Percentiles rank a stretch among this genome's conserved stretches.
Evolutionary conservation across 164 flowering plant species (phyloP).

Genomic region (Santalum album): DNA sequence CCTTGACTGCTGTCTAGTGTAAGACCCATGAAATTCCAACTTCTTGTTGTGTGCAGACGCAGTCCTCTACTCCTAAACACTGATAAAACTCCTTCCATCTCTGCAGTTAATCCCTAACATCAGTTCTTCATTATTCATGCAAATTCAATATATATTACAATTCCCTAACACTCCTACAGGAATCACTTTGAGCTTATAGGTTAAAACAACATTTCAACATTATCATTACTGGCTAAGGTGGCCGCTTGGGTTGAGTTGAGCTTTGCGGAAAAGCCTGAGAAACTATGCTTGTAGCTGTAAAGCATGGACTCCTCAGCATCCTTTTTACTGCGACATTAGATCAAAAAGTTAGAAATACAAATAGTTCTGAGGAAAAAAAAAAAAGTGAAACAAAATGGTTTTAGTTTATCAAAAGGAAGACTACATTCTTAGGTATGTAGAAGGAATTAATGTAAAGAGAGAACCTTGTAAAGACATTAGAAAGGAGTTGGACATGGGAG

Average conservation of each 20-base stretch:
- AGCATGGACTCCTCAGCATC: conserved; percentile 48
- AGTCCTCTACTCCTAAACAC: conserved; percentile 43
- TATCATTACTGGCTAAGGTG: conserved; percentile 37
- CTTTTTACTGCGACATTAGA: conserved; percentile 26
- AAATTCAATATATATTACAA: background rate
- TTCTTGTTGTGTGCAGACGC: conserved; percentile 60
- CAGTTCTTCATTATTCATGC: background rate
- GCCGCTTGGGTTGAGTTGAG: conserved; percentile 57
- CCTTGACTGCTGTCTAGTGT: conserved; percentile 17
- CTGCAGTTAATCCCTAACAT: conserved; percentile 26
- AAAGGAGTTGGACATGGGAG: background rate
- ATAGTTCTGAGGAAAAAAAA: too few species aligned
- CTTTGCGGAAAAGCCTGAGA: conserved; percentile 73
- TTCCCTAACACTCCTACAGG: too few species aligned
- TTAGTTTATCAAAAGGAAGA: too few species aligned
- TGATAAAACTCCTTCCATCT: conserved; percentile 48
- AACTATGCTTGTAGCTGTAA: conserved; percentile 57
- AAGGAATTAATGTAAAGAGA: too few species aligned
- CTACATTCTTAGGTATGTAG: too few species aligned
- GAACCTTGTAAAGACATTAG: conserved; percentile 37
- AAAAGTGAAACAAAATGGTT: too few species aligned
- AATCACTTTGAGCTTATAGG: background rate
- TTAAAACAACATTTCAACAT: background rate
- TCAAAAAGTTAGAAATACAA: background rate
- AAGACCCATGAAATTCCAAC: conserved; percentile 82